phyloP scores from a whole-genome alignment of 257 asterid species.

The Primulina huaijiensis region DNA sequence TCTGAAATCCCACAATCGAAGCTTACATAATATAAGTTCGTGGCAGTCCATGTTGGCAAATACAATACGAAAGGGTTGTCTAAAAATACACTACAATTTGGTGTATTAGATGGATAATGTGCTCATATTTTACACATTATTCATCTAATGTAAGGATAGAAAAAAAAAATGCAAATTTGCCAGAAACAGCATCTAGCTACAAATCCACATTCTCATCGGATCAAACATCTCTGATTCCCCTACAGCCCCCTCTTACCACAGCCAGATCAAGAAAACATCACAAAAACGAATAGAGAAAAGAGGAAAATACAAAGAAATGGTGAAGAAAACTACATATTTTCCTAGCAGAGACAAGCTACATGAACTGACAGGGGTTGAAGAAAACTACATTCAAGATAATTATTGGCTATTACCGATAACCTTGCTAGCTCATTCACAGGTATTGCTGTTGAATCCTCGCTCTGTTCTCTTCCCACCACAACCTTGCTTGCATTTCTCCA shows the following conservation, averaged over 20 bases:
- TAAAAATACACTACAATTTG: too few relatives aligned
- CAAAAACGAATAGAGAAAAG: too few relatives aligned
- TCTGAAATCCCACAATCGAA: too few relatives aligned
- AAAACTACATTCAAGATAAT: neutral
- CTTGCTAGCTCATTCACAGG: conserved; percentile 24
- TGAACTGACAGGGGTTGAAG: neutral
- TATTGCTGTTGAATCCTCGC: conserved; percentile 53
- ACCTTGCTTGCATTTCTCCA: conserved; percentile 56
- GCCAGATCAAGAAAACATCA: too few relatives aligned
- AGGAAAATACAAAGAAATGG: neutral
- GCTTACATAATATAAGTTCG: too few relatives aligned
- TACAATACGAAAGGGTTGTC: too few relatives aligned
- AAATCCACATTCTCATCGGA: neutral
- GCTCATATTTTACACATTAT: too few relatives aligned
- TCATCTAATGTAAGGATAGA: too few relatives aligned
- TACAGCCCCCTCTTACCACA: neutral
- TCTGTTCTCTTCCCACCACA: conserved; percentile 62
- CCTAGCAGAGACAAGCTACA: neutral
- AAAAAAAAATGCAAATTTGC: too few relatives aligned
- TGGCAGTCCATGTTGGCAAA: too few relatives aligned
- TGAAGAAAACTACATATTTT: neutral
- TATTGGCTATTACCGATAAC: neutral
- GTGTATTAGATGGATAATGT: too few relatives aligned
- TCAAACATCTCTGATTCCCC: neutral
- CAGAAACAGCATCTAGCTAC: neutral